Conservation (phyloP, 495 filamentous ascomycete genomes). For the Xylona heveae region DNA sequence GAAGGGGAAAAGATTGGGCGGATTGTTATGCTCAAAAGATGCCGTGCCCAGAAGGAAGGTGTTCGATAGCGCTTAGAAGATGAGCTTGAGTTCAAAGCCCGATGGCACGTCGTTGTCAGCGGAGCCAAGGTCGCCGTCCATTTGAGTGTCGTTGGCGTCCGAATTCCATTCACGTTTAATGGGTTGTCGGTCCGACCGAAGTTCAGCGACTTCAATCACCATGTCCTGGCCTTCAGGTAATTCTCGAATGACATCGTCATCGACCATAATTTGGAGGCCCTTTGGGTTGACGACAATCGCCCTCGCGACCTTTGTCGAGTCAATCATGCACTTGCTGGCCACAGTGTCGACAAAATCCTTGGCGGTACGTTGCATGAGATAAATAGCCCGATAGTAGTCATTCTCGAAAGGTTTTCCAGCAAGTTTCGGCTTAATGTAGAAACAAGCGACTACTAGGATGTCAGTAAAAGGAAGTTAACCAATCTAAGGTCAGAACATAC, state of each 20-base stretch:
- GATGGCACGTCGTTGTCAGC: conserved; percentile 14
- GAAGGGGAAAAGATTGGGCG: not conserved
- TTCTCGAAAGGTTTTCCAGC: conserved; percentile 26
- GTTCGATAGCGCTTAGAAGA: conserved; percentile 12
- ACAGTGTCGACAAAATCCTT: conserved; percentile 48
- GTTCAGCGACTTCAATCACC: conserved; percentile 36
- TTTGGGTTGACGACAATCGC: conserved; percentile 47
- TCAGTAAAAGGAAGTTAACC: conserved; percentile 6
- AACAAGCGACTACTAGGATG: conserved; percentile 46
- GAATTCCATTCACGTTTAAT: conserved; percentile 19
- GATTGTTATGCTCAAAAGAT: not conserved
- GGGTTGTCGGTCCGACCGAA: conserved; percentile 10
- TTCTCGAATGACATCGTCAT: conserved; percentile 77
- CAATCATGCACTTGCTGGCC: conserved; percentile 57
- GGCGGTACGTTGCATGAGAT: conserved; percentile 55
- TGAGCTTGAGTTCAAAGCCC: conserved; percentile 19
- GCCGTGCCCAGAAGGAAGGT: not conserved
- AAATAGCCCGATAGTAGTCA: conserved; percentile 67
- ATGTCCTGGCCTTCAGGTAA: conserved; percentile 85
- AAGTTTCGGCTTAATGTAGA: conserved; percentile 53
- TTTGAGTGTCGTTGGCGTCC: conserved; percentile 17
- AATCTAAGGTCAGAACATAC: conserved; percentile 23
- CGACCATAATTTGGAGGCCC: conserved; percentile 65
- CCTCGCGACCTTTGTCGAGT: conserved; percentile 42
- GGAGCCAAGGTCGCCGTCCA: conserved; percentile 15